Evolutionary conservation across 331 rosid genomes (phyloP).

Genomic region (Ulmus americana): DNA sequence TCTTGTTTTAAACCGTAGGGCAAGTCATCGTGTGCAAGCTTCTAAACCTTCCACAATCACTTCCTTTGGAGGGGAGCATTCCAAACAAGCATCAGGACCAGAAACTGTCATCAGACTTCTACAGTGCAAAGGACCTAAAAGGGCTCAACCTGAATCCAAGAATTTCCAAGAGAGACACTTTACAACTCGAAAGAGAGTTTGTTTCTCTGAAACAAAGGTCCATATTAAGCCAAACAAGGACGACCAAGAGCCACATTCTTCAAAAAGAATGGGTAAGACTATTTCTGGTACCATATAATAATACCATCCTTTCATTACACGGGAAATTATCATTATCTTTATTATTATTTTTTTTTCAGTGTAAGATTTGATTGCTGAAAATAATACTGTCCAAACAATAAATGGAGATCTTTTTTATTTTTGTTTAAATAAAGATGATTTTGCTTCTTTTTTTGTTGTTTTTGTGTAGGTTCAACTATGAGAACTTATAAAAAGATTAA

Average conservation of each 20-base stretch:
- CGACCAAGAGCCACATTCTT: slow-evolving; percentile 32
- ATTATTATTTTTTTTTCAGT: not conserved
- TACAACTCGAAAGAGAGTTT: slow-evolving; percentile 49
- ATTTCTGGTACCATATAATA: too few relatives aligned
- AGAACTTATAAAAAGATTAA: slow-evolving; percentile 34
- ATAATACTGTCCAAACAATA: not conserved
- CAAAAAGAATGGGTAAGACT: slow-evolving; percentile 37
- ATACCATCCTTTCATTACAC: too few relatives aligned
- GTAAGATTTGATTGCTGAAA: slow-evolving; percentile 35
- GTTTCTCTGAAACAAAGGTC: slow-evolving; percentile 49
- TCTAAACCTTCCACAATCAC: slow-evolving; percentile 29
- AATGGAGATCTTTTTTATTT: not conserved
- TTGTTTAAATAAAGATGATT: not conserved
- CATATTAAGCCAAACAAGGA: slow-evolving; percentile 36
- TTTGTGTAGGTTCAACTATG: slow-evolving; percentile 45
- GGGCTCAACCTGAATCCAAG: slow-evolving; percentile 24
- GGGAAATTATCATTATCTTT: too few relatives aligned
- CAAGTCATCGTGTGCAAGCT: slow-evolving; percentile 28
- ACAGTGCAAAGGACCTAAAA: slow-evolving; percentile 24
- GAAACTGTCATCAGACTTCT: slow-evolving; percentile 30
- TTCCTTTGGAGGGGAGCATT: slow-evolving; percentile 23
- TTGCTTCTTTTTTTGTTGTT: slow-evolving; percentile 13
- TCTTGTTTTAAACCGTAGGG: slow-evolving; percentile 30
- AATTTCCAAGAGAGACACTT: slow-evolving; percentile 27
- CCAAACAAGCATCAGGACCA: slow-evolving; percentile 16